Evolutionary conservation across 1,139 yeast species (phyloP), one percentile per base, ranked within the genome.

Genomic region (Geotrichum citri-aurantii): DNA sequence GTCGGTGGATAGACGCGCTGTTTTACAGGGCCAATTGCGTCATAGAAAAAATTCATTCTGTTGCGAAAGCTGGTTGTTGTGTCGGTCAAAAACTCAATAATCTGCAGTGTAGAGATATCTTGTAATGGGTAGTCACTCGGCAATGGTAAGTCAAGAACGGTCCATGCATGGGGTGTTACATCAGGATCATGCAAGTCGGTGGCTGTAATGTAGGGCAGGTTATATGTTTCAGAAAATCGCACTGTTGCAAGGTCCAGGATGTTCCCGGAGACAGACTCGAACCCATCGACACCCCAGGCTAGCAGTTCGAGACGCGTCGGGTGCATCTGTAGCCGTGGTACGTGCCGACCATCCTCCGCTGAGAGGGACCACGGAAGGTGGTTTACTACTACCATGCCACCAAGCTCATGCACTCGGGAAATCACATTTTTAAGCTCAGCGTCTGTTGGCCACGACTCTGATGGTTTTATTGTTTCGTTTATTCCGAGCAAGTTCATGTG

Each of bases 401-500:
- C 68, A 37, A 64, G 61, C 27, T 54, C 59, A 56, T 66, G 69
- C 6, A 62, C 59, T 26, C 54, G 55, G 12, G 52, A 31, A 29
- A 66, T 64, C 14, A 62, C 69, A 1, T 27, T 7, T 47, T 57
- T 55, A 42, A 66, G 57, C 48, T 66, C 68, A 11, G 52, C 61
- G 51, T 66, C 67, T 2, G 62, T 31, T 2, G 69, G 69, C 62
- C 62, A 64, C 12, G 65, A 52, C 3, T 50, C 50, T 1, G 64
- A 26, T 3, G 69, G 69, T 26, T 50, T 48, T 31, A 66, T 63
- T 10, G 68, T 64, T 52, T 64, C 65, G 48, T 64, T 64, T 11
- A 66, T 62, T 11, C 69, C 69, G n/a, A 66, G 50, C 26, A 66
- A 61, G 58, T 68, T 67, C 70, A 67, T 67, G 56, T 66, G 69